Evolutionary conservation across 2,329 filamentous ascomycete genomes (phyloP), one percentile per base, ranked within the genome.

Genomic region (Botryotinia globosa): DNA sequence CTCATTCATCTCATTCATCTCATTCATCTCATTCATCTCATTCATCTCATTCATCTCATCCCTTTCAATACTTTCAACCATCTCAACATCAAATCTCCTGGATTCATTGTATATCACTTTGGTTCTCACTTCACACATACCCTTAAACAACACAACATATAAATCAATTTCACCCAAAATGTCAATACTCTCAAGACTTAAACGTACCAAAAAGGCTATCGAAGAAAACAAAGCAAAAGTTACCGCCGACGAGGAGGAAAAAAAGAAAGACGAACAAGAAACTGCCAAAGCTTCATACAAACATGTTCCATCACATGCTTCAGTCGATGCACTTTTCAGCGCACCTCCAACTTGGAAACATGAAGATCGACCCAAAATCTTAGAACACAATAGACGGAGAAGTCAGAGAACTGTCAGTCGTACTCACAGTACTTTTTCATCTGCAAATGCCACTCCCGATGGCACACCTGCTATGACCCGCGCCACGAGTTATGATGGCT

Each of bases 231-330:
- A 83, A 56, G 82, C 83, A 61, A 85, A 87, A 77, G 78, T 84
- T 73, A 83, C 81, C 59, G 37, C 45, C 16, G 85, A 86, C 76
- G 84, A 85, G 76, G 81, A 84, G 56, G 84, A 81, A 59, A 83
- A 85, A 74, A 69, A 79, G 32, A 78, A 80, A 54, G 61, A 48
- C 1, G 73, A 73, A 7, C 20, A 66, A 44, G 61, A 45, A 22
- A 37, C 42, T 29, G 59, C 61, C 45, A 83, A 83, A 70, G 74
- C 81, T n/a, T 83, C 86, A 20, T 90, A 91, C 80, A 85, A 82
- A 69, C 89, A 91, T 78, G 81, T 89, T 32, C 88, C 88, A n/a
- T 89, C 83, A 22, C 89, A 91, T 78, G 89, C 89, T 42, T 87
- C 87, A 63, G 79, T 83, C 20, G 88, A 91, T 80, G 87, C 88